These are phyloP conservation scores for Scleromitrula shiraiana DNA, from an alignment of 2,329 filamentous ascomycete genomes.

Conservation along the genomic window DNA sequence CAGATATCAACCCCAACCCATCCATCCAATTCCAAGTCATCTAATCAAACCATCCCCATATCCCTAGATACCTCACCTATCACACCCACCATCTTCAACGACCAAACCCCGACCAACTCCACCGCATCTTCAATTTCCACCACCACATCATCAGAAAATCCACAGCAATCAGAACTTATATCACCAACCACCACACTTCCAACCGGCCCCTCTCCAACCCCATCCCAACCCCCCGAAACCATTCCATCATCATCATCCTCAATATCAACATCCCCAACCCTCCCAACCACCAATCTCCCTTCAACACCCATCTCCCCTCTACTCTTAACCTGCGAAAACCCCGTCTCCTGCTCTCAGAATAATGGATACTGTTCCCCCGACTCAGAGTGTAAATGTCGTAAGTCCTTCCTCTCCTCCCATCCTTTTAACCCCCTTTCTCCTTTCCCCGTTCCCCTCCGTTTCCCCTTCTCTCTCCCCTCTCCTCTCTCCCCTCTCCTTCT, in stretches of 20 bases:
- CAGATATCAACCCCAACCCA: too few species aligned
- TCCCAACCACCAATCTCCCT: background rate
- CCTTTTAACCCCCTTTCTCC: too few species aligned
- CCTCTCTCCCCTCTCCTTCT: background rate
- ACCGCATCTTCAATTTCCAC: background rate
- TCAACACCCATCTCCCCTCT: background rate
- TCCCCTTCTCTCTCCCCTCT: background rate
- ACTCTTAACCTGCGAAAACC: background rate
- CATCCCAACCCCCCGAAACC: too few species aligned
- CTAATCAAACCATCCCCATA: background rate
- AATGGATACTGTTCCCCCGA: background rate
- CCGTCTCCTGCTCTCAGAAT: background rate
- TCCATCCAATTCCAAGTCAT: background rate
- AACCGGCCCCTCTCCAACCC: too few species aligned
- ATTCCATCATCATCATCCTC: too few species aligned
- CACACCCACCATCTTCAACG: too few species aligned
- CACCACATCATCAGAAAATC: background rate
- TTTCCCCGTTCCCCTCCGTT: too few species aligned
- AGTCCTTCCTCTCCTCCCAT: background rate
- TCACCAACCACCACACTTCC: too few species aligned
- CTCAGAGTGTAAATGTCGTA: background rate
- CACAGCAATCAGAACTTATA: too few species aligned
- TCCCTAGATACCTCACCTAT: too few species aligned
- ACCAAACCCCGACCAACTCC: too few species aligned
- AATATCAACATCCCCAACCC: too few species aligned